Conservation (phyloP, 345 rosid genomes). For the Brassica rapa region DNA sequence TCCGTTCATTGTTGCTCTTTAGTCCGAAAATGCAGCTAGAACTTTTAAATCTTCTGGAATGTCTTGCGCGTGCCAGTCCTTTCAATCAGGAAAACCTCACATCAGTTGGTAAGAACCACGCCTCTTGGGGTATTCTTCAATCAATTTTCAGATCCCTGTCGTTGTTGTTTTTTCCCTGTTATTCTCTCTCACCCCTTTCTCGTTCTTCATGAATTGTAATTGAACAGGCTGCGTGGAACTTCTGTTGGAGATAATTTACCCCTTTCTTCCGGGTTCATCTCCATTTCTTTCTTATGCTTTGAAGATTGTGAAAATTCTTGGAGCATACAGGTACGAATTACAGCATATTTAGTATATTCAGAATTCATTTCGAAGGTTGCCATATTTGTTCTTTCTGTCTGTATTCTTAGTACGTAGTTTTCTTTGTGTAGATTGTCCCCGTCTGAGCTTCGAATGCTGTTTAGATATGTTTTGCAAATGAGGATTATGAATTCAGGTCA, state of each 20-base stretch:
- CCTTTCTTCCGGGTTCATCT: slow-evolving; percentile 85
- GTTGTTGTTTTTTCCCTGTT: slow-evolving; percentile 34
- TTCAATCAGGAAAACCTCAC: slow-evolving; percentile 95
- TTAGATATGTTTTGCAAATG: slow-evolving; percentile 83
- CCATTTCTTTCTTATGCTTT: slow-evolving; percentile 71
- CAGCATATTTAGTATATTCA: slow-evolving; percentile 10
- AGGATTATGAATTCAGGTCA: slow-evolving; percentile 75
- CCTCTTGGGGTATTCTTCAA: slow-evolving; percentile 17
- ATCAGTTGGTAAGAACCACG: slow-evolving; percentile 72
- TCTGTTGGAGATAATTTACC: slow-evolving; percentile 81
- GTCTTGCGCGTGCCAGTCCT: slow-evolving; percentile 85
- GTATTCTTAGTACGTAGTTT: slow-evolving; percentile 23
- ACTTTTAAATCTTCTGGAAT: slow-evolving; percentile 71
- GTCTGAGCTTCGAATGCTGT: slow-evolving; percentile 80
- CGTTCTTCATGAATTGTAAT: slow-evolving; percentile 21
- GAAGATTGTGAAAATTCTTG: slow-evolving; percentile 96
- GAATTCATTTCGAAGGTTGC: slow-evolving; percentile 15
- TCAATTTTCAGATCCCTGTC: slow-evolving; percentile 22
- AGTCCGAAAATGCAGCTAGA: slow-evolving; percentile 94
- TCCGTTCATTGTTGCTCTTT: slow-evolving; percentile 83
- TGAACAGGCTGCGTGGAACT: slow-evolving; percentile 90
- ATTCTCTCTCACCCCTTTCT: slow-evolving; percentile 34
- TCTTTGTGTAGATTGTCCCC: slow-evolving; percentile 80
- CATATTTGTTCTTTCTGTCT: slow-evolving; percentile 22
- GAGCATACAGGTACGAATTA: slow-evolving; percentile 75